Conservation (phyloP, 2,329 filamentous ascomycete species). For the Colletotrichum filicis region DNA sequence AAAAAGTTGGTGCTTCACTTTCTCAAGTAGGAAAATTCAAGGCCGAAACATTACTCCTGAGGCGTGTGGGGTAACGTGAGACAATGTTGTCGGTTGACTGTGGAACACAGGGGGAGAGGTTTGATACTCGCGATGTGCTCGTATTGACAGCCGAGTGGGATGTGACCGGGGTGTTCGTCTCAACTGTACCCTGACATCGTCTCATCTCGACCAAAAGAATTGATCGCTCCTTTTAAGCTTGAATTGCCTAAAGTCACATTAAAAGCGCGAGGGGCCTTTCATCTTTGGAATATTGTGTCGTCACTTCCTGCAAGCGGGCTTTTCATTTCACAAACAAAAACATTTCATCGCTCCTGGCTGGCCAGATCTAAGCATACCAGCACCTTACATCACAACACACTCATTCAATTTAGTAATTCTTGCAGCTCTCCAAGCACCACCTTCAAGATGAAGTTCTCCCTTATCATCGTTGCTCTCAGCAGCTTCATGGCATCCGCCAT, state of each 20-base stretch:
- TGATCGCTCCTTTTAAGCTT: conserved; percentile 6
- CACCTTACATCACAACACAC: neutral
- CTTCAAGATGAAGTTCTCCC: conserved; percentile 5
- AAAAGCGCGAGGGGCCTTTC: neutral
- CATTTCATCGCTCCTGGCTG: neutral
- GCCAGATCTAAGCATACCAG: neutral
- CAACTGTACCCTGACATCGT: conserved; percentile 17
- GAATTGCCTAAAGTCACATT: neutral
- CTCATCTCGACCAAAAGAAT: conserved; percentile 6
- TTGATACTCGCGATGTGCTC: conserved; percentile 6
- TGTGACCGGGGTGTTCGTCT: conserved; percentile 18
- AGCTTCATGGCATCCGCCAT: neutral
- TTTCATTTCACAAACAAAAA: neutral
- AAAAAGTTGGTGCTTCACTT: conserved; percentile 44
- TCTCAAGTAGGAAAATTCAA: neutral
- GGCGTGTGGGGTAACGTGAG: neutral
- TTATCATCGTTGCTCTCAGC: neutral
- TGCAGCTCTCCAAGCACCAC: neutral
- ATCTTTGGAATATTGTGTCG: neutral
- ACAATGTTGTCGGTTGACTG: neutral
- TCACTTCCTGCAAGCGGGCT: neutral
- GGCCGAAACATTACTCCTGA: neutral
- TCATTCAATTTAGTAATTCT: neutral
- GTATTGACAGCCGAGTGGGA: neutral
- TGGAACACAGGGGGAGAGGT: neutral